Conservation (phyloP, 106 monocot genomes). For the Acorus calamus region DNA sequence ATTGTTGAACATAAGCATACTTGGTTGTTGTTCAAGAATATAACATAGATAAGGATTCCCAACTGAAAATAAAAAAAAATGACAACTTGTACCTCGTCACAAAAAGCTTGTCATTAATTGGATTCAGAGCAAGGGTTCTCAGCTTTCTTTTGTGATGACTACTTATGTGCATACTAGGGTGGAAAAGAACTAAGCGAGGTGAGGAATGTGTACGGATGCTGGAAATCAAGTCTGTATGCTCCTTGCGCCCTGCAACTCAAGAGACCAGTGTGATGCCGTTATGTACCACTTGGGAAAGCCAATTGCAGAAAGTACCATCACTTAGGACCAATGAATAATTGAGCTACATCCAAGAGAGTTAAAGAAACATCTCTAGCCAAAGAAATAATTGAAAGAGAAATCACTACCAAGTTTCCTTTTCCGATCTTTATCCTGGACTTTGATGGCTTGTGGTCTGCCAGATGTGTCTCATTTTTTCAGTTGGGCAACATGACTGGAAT, state of each 20-base stretch:
- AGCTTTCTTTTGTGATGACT: slow-evolving; percentile 82
- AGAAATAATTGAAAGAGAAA: not conserved
- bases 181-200: slow-evolving; percentile 23
- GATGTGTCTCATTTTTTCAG: slow-evolving; percentile 1
- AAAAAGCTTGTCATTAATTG: slow-evolving; percentile 43
- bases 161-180: slow-evolving; percentile 17
- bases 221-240: slow-evolving; percentile 52
- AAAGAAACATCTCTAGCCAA: not conserved
- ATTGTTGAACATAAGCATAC: no score
- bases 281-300: not conserved
- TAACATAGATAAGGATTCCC: not conserved
- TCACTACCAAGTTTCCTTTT: slow-evolving; percentile 29
- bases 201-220: slow-evolving; percentile 32
- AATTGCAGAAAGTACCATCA: not conserved
- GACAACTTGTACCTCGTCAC: slow-evolving; percentile 42
- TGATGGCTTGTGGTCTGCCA: not conserved
- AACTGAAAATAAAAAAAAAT: not conserved
- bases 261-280: no score
- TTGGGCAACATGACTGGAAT: not conserved
- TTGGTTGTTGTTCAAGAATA: no score
- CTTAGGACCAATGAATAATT: no score
- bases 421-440: slow-evolving; percentile 22
- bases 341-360: not conserved
- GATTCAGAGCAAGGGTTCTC: slow-evolving; percentile 51
- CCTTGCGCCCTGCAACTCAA: slow-evolving; percentile 35